Conservation (phyloP, 176 grass and related monocot genomes). For the Neostapfia colusana region DNA sequence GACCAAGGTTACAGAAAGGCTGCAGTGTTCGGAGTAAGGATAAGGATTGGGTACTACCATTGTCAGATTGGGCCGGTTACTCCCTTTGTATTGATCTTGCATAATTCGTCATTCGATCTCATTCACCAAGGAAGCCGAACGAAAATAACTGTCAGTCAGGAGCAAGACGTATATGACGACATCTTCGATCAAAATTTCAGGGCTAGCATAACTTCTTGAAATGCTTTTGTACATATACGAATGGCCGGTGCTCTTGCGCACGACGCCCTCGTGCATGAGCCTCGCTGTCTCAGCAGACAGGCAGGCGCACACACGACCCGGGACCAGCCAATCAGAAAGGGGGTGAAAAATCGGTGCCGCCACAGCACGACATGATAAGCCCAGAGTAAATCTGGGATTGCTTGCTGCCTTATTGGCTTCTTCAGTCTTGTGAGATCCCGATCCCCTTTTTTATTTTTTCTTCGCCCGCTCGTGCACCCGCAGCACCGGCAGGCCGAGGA, state of each 20-base stretch:
- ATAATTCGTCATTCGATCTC: too few species aligned
- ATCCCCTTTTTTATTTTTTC: neutral
- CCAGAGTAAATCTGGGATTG: too few species aligned
- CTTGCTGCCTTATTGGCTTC: too few species aligned
- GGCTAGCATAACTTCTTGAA: neutral
- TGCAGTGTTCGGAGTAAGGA: too few species aligned
- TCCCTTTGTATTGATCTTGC: neutral
- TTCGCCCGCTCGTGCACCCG: neutral
- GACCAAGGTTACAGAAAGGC: neutral
- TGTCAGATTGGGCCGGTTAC: too few species aligned
- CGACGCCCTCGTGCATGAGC: neutral
- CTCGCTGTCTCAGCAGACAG: neutral
- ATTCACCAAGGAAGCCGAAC: neutral
- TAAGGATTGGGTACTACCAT: too few species aligned
- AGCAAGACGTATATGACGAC: neutral
- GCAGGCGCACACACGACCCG: neutral
- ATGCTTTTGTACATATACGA: neutral
- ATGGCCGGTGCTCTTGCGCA: neutral
- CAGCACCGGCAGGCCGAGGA: neutral
- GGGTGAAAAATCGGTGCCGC: neutral
- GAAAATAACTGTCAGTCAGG: too few species aligned
- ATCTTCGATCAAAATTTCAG: constrained; percentile 23
- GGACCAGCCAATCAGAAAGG: neutral
- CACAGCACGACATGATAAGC: too few species aligned
- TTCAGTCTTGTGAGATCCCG: neutral